Conservation (phyloP, 2,329 filamentous ascomycete genomes). For the Xylaria sp. region DNA sequence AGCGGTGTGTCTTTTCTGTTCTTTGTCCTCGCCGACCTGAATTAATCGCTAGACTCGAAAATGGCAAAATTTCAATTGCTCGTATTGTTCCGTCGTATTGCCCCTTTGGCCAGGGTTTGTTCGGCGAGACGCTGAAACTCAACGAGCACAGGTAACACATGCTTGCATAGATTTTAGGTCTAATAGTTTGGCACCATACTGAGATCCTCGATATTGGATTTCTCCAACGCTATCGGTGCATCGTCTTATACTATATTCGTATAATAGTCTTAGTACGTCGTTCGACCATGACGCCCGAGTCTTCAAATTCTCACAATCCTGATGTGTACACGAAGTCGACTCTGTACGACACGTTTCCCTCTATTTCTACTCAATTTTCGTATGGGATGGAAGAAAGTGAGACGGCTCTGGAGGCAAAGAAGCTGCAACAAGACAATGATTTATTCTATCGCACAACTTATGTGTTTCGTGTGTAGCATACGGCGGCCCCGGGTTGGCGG, state of each 20-base stretch:
- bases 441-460: neutral
- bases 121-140: neutral
- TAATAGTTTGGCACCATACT: neutral
- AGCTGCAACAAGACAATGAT: neutral
- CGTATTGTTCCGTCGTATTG: neutral
- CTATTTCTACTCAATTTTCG: too few relatives aligned
- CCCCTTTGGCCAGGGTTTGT: neutral
- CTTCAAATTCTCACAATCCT: neutral
- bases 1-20: constrained; percentile 23
- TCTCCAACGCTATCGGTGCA: neutral
- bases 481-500: neutral
- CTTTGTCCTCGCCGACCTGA: neutral
- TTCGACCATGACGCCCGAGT: neutral
- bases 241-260: neutral
- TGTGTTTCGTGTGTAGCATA: neutral
- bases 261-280: neutral
- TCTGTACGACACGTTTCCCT: neutral
- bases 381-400: neutral
- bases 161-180: neutral
- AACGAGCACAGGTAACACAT: neutral
- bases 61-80: neutral
- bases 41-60: neutral
- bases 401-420: neutral
- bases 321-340: neutral
- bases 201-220: neutral